phyloP scores from a whole-genome alignment of 2,329 filamentous ascomycete genomes.

The Cucurbitaria berberidis region DNA sequence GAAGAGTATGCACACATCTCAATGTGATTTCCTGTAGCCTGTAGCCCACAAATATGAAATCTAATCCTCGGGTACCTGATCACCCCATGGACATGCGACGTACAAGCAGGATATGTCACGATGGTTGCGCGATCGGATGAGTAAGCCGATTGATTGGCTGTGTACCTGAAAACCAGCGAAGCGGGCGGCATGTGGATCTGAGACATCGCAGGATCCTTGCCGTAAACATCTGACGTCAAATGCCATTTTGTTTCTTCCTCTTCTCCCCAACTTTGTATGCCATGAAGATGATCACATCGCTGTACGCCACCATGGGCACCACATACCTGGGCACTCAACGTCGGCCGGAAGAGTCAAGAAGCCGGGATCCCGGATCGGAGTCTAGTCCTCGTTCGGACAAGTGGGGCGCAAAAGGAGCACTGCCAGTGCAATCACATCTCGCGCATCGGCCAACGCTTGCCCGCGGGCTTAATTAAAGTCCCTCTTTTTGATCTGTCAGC shows the following conservation, averaged over 20 bases:
- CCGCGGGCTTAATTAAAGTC: constrained; percentile 9
- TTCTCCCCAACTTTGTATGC: background rate
- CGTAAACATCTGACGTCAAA: background rate
- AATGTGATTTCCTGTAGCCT: too few relatives aligned
- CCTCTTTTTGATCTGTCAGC: constrained; percentile 18
- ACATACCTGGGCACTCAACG: constrained; percentile 4
- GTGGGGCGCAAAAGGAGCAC: background rate
- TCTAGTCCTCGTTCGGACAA: constrained; percentile 6
- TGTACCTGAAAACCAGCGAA: constrained; percentile 11
- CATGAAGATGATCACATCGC: background rate
- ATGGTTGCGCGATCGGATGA: constrained; percentile 1
- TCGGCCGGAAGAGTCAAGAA: background rate
- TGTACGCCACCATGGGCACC: background rate
- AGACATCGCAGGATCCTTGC: constrained; percentile 1
- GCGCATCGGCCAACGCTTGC: constrained; percentile 8
- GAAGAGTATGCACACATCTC: too few relatives aligned
- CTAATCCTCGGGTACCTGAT: too few relatives aligned
- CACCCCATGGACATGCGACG: constrained; percentile 8
- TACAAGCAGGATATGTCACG: background rate
- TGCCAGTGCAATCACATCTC: constrained; percentile 8
- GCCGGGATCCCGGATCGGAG: constrained; percentile 8
- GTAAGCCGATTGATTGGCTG: constrained; percentile 22
- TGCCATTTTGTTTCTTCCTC: background rate
- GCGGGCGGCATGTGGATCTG: constrained; percentile 1
- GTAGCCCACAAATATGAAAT: too few relatives aligned